Conservation (phyloP, 306 rosid species). For the Cajanus cajan region DNA sequence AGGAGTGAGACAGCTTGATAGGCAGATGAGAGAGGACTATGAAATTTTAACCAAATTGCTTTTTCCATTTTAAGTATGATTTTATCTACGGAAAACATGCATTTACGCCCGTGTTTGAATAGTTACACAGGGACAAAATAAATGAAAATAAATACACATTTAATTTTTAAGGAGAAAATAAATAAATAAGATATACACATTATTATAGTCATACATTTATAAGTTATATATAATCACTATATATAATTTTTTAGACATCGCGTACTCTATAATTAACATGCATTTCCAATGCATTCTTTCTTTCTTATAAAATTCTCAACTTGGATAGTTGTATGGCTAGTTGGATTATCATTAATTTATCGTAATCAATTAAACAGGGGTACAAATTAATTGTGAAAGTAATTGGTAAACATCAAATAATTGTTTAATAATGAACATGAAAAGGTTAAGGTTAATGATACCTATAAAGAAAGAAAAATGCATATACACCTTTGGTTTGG, state of each 20-base stretch:
- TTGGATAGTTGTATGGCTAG: neutral
- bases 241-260: neutral
- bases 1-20: neutral
- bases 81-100: neutral
- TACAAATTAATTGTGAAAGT: neutral
- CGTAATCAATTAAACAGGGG: neutral
- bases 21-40: neutral
- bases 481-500: no score
- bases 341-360: neutral
- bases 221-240: neutral
- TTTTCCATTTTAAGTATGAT: neutral
- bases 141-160: neutral
- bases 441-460: neutral
- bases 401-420: neutral
- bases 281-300: neutral
- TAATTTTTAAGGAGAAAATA: neutral
- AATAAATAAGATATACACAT: neutral
- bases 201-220: neutral
- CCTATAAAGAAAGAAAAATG: no score
- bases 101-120: neutral
- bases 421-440: neutral
- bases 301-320: neutral
- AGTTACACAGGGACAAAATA: neutral
- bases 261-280: neutral
- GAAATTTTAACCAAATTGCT: neutral